Conservation (phyloP, 768 basidiomycete genomes). For the Tubosaeta sp. region DNA sequence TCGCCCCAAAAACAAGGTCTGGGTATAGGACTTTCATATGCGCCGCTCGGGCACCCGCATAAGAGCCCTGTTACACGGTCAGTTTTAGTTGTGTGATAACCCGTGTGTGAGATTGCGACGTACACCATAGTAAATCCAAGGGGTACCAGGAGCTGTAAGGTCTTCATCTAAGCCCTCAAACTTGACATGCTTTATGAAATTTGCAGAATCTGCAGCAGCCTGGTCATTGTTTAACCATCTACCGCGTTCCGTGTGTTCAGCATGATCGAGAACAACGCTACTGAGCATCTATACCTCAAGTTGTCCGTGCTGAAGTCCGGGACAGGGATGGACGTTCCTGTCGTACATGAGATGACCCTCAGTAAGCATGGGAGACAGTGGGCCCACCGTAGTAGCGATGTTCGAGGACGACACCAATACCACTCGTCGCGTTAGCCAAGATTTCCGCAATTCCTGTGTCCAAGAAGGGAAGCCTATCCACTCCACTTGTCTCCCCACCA, state of each 20-base stretch:
- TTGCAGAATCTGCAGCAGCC: constrained; percentile 84
- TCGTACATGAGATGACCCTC: neutral
- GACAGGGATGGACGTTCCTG: constrained; percentile 74
- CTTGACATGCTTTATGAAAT: constrained; percentile 81
- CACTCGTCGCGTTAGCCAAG: constrained; percentile 77
- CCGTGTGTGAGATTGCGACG: constrained; percentile 17
- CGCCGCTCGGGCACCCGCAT: constrained; percentile 90
- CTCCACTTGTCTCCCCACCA: constrained; percentile 89
- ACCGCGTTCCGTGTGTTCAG: neutral
- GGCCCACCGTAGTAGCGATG: constrained; percentile 81
- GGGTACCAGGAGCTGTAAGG: constrained; percentile 65
- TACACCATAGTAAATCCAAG: constrained; percentile 95
- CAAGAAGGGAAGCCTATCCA: constrained; percentile 48
- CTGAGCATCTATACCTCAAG: constrained; percentile 47
- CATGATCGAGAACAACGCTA: neutral
- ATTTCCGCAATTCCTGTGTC: constrained; percentile 87
- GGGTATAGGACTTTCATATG: constrained; percentile 88
- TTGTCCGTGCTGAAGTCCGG: constrained; percentile 76
- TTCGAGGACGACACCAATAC: constrained; percentile 86
- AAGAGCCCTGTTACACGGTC: constrained; percentile 59
- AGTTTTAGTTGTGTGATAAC: neutral
- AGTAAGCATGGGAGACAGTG: neutral
- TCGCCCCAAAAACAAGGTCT: constrained; percentile 83
- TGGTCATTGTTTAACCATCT: constrained; percentile 91
- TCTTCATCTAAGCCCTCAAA: constrained; percentile 69